A percentile compares a stretch with the other conserved stretches of the same genome.
Conservation (phyloP, 129 eudicot genomes). For the Chrysanthemum seticuspe region DNA sequence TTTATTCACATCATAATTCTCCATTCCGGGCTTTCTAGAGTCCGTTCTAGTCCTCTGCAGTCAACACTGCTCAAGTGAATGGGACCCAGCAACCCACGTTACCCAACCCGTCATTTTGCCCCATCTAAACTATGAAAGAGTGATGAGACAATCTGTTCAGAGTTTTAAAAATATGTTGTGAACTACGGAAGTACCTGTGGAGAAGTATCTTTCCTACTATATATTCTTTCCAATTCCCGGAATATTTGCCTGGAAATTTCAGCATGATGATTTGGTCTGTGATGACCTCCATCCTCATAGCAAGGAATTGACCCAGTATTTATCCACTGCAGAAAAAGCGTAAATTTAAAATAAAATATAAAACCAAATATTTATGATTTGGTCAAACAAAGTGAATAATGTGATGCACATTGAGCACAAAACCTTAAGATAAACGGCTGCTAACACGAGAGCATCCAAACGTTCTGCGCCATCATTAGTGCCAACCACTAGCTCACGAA, state of each 20-base stretch:
- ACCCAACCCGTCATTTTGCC: not conserved
- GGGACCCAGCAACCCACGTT: not conserved
- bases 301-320: slow-evolving; percentile 96
- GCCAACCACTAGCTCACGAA: slow-evolving; percentile 78
- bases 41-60: not conserved
- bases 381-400: slow-evolving; percentile 7
- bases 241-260: slow-evolving; percentile 93
- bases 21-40: not conserved
- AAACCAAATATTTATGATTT: not conserved
- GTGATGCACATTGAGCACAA: slow-evolving; percentile 9
- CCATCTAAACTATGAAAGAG: no score
- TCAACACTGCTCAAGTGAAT: not conserved
- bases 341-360: not conserved
- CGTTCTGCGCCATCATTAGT: slow-evolving; percentile 54
- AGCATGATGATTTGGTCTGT: slow-evolving; percentile 93
- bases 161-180: not conserved
- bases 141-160: not conserved
- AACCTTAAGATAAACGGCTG: slow-evolving; percentile 96
- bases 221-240: slow-evolving; percentile 79
- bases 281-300: slow-evolving; percentile 97
- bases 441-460: slow-evolving; percentile 86
- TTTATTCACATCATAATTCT: slow-evolving; percentile 11
- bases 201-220: slow-evolving; percentile 70
- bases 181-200: slow-evolving; percentile 52
- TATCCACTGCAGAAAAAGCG: slow-evolving; percentile 70